Evolutionary conservation across 495 filamentous ascomycete genomes (phyloP).

Genomic region (Annulohypoxylon moriforme): DNA sequence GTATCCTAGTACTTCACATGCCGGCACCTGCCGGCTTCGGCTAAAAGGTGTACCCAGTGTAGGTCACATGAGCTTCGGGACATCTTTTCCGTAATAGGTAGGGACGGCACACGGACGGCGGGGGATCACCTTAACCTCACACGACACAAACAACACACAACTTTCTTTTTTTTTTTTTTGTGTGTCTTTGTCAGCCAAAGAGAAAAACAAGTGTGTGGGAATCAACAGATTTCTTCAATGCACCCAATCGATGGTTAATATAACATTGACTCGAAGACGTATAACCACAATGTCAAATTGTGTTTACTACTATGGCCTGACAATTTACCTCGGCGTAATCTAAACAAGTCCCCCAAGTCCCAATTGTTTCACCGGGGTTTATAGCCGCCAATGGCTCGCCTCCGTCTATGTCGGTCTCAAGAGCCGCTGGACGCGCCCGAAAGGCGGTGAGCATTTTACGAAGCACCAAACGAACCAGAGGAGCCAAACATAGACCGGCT

Average conservation of each 20-base stretch:
- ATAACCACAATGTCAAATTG: constrained; percentile 6
- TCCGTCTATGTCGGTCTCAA: constrained; percentile 10
- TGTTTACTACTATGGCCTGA: constrained; percentile 6
- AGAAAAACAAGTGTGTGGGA: not conserved
- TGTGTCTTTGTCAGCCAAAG: not conserved
- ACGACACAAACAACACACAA: constrained; percentile 25
- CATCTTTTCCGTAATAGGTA: constrained; percentile 43
- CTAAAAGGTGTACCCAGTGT: constrained; percentile 14
- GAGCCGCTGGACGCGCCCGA: constrained; percentile 39
- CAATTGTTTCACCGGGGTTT: constrained; percentile 12
- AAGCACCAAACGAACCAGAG: not conserved
- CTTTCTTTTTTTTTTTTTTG: not conserved
- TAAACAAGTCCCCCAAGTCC: constrained; percentile 1
- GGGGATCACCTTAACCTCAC: constrained; percentile 28
- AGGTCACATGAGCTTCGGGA: constrained; percentile 41
- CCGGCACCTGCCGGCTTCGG: constrained; percentile 41
- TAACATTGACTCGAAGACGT: constrained; percentile 17
- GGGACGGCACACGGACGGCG: constrained; percentile 23
- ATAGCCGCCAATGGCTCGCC: constrained; percentile 31
- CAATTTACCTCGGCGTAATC: constrained; percentile 1
- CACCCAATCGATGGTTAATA: constrained; percentile 37
- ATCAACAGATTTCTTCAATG: constrained; percentile 7
- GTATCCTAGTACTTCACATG: constrained; percentile 18
- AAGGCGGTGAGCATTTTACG: constrained; percentile 38
- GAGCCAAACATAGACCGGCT: not conserved